Base-by-base conservation (phyloP, 495 filamentous ascomycete species). In the Xeromyces bisporus region DNA sequence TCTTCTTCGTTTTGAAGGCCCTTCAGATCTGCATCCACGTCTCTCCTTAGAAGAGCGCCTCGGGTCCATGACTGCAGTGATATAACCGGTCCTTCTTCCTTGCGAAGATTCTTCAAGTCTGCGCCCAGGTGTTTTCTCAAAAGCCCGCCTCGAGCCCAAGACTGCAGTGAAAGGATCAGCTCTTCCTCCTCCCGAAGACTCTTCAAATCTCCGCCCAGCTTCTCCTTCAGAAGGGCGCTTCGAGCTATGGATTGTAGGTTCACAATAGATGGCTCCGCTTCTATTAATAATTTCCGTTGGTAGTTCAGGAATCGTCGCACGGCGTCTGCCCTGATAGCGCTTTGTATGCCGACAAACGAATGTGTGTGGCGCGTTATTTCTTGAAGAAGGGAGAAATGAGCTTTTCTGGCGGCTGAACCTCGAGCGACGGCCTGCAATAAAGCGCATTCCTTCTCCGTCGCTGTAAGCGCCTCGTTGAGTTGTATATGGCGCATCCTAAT, bases 1-100 rank as follows among this genome's bases (percentile, higher is more conserved):
- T 80, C 74, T 45, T 94, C 89, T 33, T 87, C 67, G 21, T 74
- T 73, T 18, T 93, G 83, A 1, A 99, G 67, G 35, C 83, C 67
- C 14, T 60, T 63, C 13, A 96, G 62, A 3, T 78, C 57, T 16
- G 62, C 63, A 6, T 75, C 84, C 24, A 93, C 62, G 12, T 75
- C 58, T 21, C 67, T 63, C 15, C 89, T 72, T n/a, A 84, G 57
- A 15, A 89, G 56, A 67, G 91, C 80, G 2, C 80, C 85, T 40
- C 86, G 65, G 32, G 71, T 62, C 15, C 84, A 48, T 21, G 72
- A 69, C 50, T 99, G 91, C 8, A 92, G 57, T 21, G 66, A 43
- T 29, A 70, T 49, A 25, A 85, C 56, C 37, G 76, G 69, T 15
- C 80, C 73, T 41, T 94, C 85, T 26, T 77, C 66, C 16, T 80